Evolutionary conservation across 164 flowering plant genomes (phyloP).

Genomic region (Annona squamosa): DNA sequence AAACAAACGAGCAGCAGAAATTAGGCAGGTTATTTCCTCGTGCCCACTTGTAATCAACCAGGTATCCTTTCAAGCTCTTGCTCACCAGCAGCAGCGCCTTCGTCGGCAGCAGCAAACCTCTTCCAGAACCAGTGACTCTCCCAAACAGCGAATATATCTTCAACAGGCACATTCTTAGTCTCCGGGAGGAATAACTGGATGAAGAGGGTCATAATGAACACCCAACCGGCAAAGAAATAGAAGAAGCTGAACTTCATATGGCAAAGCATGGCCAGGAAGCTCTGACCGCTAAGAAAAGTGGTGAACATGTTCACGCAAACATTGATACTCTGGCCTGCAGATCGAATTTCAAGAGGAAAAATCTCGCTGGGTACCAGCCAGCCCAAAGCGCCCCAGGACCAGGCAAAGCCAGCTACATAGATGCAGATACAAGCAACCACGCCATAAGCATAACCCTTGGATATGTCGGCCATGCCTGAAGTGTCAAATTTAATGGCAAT

Average conservation of each 20-base stretch:
- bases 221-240: conserved; percentile 13
- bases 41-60: too few relatives aligned
- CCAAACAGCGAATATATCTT: conserved; percentile 13
- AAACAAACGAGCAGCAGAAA: too few relatives aligned
- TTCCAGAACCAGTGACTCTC: conserved; percentile 17
- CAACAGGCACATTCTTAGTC: conserved; percentile 13
- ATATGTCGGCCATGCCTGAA: neutral
- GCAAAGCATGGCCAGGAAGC: conserved; percentile 15
- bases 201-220: conserved; percentile 10
- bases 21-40: too few relatives aligned
- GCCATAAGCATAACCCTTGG: conserved; percentile 2
- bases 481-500: conserved; percentile 5
- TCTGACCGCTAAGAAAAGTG: conserved; percentile 14
- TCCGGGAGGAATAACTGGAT: conserved; percentile 14
- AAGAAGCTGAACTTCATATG: conserved; percentile 16
- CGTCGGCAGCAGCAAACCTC: conserved; percentile 2
- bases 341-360: conserved; percentile 17
- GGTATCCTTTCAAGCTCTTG: too few relatives aligned
- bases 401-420: conserved; percentile 14
- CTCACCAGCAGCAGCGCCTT: too few relatives aligned
- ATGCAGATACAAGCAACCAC: conserved; percentile 6
- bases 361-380: conserved; percentile 20
- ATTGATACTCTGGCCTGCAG: conserved; percentile 14
- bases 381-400: conserved; percentile 18
- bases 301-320: conserved; percentile 13